Percentiles rank a stretch among this genome's conserved stretches.
phyloP scores from a whole-genome alignment of 306 rosid species.

The Rosa chinensis region DNA sequence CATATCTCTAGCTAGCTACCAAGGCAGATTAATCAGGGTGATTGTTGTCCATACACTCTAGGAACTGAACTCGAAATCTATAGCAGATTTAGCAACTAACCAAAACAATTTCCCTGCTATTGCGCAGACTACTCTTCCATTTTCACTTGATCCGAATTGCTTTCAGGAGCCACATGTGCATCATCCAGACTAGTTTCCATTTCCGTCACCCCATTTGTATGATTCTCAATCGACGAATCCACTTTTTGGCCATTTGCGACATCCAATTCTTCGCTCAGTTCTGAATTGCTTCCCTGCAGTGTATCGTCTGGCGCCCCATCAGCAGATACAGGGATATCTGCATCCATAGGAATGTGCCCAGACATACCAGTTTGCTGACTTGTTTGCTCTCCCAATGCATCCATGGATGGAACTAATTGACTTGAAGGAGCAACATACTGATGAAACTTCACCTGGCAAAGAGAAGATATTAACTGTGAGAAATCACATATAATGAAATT shows the following conservation, averaged over 20 bases:
- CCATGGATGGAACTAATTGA: too few relatives aligned
- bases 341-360: conserved; percentile 7
- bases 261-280: neutral
- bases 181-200: neutral
- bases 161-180: conserved; percentile 22
- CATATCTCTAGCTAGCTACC: neutral
- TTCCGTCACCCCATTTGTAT: conserved; percentile 19
- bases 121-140: conserved; percentile 25
- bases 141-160: conserved; percentile 13
- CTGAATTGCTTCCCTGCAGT: neutral
- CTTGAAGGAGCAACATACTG: conserved; percentile 18
- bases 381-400: neutral
- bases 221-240: conserved; percentile 7
- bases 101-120: neutral
- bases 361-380: conserved; percentile 6
- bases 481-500: neutral
- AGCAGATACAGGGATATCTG: conserved; percentile 4
- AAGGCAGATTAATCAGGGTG: neutral
- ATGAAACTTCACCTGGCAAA: conserved; percentile 21
- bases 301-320: conserved; percentile 6
- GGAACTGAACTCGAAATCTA: neutral
- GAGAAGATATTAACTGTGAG: conserved; percentile 1
- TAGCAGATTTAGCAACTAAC: neutral
- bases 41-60: neutral
- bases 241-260: conserved; percentile 19